Percentiles rank a stretch among this genome's conserved stretches.
Evolutionary conservation across 208 protist genomes (phyloP).

Genomic region (Leishmania amazonensis): DNA sequence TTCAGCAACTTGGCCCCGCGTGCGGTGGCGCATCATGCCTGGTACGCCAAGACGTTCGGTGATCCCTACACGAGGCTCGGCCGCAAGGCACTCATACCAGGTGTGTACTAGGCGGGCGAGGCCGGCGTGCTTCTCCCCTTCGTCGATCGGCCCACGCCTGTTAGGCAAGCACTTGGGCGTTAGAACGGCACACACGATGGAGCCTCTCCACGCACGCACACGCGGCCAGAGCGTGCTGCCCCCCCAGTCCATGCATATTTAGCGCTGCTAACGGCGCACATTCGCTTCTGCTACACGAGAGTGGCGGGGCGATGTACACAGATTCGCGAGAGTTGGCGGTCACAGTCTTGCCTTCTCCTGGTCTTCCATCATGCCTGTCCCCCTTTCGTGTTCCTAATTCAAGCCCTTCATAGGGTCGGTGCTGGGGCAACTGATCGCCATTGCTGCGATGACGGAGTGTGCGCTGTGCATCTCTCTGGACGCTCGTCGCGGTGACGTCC

Average conservation of each 20-base stretch:
- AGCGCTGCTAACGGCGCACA: not conserved
- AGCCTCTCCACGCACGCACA: not conserved
- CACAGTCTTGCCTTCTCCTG: not conserved
- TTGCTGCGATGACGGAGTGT: not conserved
- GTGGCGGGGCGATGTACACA: not conserved
- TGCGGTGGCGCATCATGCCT: conserved; percentile 62
- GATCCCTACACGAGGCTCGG: conserved; percentile 42
- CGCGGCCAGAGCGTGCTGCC: not conserved
- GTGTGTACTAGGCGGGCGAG: conserved; percentile 26
- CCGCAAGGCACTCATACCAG: conserved; percentile 46
- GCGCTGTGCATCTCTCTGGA: not conserved
- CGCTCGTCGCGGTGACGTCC: not conserved
- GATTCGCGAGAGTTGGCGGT: not conserved
- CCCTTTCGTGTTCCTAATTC: not conserved
- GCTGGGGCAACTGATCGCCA: not conserved
- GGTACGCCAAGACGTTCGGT: conserved; percentile 70
- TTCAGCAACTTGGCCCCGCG: conserved; percentile 72
- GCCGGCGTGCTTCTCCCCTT: too few relatives aligned
- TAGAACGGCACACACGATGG: not conserved
- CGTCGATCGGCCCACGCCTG: not conserved
- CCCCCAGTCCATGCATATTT: not conserved
- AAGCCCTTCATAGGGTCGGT: not conserved
- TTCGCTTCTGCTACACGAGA: not conserved
- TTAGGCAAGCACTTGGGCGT: not conserved
- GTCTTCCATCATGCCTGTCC: not conserved